Percentiles rank a stretch among this genome's conserved stretches.
Evolutionary conservation across 83 land plant species (phyloP).

Genomic region (Thuja plicata): DNA sequence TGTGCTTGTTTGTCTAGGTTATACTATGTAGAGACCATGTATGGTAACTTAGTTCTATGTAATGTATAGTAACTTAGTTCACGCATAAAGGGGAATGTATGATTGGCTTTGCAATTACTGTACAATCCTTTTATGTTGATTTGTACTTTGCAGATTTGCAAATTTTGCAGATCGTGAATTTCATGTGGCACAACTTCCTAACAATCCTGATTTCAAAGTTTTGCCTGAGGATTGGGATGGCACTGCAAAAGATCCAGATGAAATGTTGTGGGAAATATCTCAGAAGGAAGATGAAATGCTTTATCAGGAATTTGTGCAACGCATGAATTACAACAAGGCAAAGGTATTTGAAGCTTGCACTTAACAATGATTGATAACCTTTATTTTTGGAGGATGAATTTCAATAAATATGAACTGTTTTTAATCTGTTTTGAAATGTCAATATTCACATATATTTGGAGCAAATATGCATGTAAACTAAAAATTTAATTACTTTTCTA

Average conservation of each 20-base stretch:
- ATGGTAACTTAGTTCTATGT: neutral
- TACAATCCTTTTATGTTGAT: neutral
- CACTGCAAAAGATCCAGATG: slow-evolving; percentile 61
- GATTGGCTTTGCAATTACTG: neutral
- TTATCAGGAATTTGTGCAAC: slow-evolving; percentile 72
- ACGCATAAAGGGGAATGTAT: neutral
- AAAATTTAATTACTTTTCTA: neutral
- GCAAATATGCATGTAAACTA: neutral
- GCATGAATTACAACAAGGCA: slow-evolving; percentile 70
- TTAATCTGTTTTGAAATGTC: neutral
- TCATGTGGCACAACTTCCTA: slow-evolving; percentile 69
- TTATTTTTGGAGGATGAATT: neutral
- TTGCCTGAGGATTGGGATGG: slow-evolving; percentile 91
- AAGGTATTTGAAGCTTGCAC: slow-evolving; percentile 35
- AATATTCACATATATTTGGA: neutral
- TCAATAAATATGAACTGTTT: neutral
- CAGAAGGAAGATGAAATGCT: slow-evolving; percentile 72
- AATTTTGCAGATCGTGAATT: slow-evolving; percentile 62
- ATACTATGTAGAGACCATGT: neutral
- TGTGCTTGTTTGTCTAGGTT: neutral
- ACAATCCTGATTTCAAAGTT: slow-evolving; percentile 74
- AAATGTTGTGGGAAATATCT: slow-evolving; percentile 76
- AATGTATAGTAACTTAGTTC: neutral
- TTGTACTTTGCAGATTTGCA: slow-evolving; percentile 45
- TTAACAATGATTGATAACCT: neutral